These are phyloP conservation scores for Cutaneotrichosporon cutaneum DNA, from an alignment of 1,284 basidiomycete genomes.

Conservation along the genomic window DNA sequence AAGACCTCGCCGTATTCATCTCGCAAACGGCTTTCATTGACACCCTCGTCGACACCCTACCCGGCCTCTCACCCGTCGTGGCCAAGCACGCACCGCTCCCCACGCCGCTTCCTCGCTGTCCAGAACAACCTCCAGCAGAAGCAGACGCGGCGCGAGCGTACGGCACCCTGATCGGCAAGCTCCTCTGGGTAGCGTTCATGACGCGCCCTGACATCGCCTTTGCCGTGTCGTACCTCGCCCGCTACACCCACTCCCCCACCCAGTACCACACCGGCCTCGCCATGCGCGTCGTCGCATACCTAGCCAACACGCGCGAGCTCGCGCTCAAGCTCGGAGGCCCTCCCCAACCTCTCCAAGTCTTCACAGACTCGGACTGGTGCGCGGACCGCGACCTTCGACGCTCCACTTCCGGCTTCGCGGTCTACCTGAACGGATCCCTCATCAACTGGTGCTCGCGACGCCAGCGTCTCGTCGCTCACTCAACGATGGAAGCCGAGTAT, in stretches of 20 bases:
- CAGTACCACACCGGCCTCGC: background rate
- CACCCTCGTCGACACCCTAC: too few species aligned
- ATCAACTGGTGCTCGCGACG: constrained; percentile 54
- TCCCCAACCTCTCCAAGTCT: background rate
- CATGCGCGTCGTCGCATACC: background rate
- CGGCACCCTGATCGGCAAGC: too few species aligned
- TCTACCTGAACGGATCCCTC: constrained; percentile 40
- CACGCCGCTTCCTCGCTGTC: too few species aligned
- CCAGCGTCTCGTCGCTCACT: constrained; percentile 51
- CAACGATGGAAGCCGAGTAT: constrained; percentile 55
- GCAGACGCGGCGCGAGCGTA: too few species aligned
- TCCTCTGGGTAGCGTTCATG: constrained; percentile 33
- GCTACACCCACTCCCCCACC: constrained; percentile 16
- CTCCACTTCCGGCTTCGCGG: constrained; percentile 47
- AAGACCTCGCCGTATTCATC: constrained; percentile 28
- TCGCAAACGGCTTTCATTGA: too few species aligned
- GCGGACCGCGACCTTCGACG: background rate
- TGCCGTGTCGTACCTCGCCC: constrained; percentile 31
- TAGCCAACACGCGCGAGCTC: background rate
- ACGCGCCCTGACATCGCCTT: constrained; percentile 39
- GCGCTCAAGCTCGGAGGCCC: background rate
- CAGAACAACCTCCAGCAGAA: too few species aligned
- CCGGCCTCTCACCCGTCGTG: too few species aligned
- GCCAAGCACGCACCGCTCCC: too few species aligned
- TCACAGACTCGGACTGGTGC: background rate